phyloP scores from a whole-genome alignment of 179 eudicot genomes.

The Carnegiea gigantea region DNA sequence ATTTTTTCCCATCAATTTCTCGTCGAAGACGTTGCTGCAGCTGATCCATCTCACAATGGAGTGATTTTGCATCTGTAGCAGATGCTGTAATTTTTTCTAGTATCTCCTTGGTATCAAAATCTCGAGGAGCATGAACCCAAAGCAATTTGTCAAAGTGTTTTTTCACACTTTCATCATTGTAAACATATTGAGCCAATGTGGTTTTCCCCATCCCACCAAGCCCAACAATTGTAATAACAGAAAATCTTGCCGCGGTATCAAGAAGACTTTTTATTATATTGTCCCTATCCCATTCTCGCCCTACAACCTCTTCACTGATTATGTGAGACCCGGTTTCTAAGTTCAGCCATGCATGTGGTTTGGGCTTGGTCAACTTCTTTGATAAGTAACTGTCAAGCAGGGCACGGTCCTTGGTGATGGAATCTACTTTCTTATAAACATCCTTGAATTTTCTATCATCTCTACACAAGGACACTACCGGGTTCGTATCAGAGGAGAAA shows the following conservation, averaged over 20 bases:
- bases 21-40: neutral
- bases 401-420: constrained; percentile 3
- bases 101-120: constrained; percentile 7
- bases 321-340: neutral
- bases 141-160: constrained; percentile 12
- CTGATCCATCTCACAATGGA: neutral
- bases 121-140: constrained; percentile 11
- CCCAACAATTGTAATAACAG: constrained; percentile 17
- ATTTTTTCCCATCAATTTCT: constrained; percentile 8
- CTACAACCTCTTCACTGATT: neutral
- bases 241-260: neutral
- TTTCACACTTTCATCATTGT: constrained; percentile 12
- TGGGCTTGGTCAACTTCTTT: no score
- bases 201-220: constrained; percentile 24
- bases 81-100: neutral
- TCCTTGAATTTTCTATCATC: constrained; percentile 3
- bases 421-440: neutral
- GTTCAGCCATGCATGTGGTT: neutral
- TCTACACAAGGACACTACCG: neutral
- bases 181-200: constrained; percentile 13
- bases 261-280: neutral
- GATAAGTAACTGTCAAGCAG: neutral
- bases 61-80: neutral
- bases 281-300: constrained; percentile 10
- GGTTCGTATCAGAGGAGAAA: constrained; percentile 8